These are phyloP conservation scores for Barnettozyma hawaiiensis DNA, from an alignment of 1,139 yeast genomes.

Conservation along the genomic window DNA sequence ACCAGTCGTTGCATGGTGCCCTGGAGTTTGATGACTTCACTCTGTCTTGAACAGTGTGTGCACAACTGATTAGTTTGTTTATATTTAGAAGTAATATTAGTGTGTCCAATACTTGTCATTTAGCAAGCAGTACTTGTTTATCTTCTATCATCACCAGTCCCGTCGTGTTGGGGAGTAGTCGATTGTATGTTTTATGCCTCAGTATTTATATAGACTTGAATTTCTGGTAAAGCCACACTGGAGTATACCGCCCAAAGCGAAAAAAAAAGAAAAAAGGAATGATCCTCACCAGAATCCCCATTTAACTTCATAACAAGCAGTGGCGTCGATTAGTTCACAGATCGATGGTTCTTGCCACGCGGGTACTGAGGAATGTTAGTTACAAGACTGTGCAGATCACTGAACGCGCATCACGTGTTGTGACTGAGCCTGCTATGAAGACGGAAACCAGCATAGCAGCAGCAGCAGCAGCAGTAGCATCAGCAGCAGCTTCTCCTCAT, in stretches of 20 bases:
- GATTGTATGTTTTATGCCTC: no score
- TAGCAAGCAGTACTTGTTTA: background rate
- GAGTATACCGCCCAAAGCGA: no score
- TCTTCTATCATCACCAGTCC: no score
- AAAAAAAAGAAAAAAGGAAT: background rate
- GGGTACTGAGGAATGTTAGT: background rate
- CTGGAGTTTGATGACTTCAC: conserved; percentile 23
- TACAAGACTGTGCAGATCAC: background rate
- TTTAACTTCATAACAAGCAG: background rate
- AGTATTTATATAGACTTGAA: no score
- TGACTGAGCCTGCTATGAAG: background rate
- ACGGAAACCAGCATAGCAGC: background rate
- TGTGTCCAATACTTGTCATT: background rate
- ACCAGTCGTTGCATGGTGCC: conserved; percentile 22
- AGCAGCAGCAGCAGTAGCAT: background rate
- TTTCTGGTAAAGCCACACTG: no score
- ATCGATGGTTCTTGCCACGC: background rate
- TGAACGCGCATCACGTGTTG: background rate
- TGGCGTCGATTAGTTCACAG: background rate
- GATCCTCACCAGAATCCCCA: no score
- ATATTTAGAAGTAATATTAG: background rate
- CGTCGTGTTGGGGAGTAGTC: no score
- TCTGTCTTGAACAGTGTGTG: conserved; percentile 5
- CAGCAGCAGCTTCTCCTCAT: background rate
- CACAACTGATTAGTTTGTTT: background rate